Evolutionary conservation across 75 land plant genomes (phyloP), one percentile per base, ranked within the genome.

Genomic region (Gnetum montanum): DNA sequence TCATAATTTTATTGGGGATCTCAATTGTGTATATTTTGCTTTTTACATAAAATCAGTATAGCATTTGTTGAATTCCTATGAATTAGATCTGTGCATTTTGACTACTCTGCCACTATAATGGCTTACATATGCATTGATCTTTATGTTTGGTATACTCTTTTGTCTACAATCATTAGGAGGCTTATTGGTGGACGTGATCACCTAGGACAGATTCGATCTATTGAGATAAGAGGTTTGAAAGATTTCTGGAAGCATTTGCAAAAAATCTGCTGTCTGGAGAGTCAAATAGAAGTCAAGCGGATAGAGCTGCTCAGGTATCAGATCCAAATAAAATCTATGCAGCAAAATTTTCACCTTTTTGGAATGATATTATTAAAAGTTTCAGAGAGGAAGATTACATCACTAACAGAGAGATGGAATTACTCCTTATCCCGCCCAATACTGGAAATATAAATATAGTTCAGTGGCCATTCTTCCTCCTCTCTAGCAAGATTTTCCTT

Each of bases 351-450:
- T 72, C 89, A 54, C 90, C 86, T 8, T 82, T 82, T 55, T 94
- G 98, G 98, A 94, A 94, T 78, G 84, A 82, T 51, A 80, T 94
- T 8, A 76, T 94, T 26, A 78, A 72, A 53, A 74, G 82, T 43
- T 69, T 94, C 44, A 79, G 98, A 8, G 98, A 88, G 64, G 98
- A 94, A 64, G 98, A 94, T 66, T 90, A 74, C 59, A 77, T 94
- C 7, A 89, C 79, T 58, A 80, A 94, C 57, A 48, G 82, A 95
- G 94, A 88, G 64, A 84, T 71, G 77, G 90, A 88, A 58, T 67
- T 88, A 68, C 83, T 88, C 54, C 59, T 63, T 8, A 81, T 84
- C 41, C 94, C 94, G 6, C 71, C 69, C 54, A 88, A 88, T 66
- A 54, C 38, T 35, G 85, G 86, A 16, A 70, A 59, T 23, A 51